These are phyloP conservation scores for Musa acuminata DNA, from an alignment of 176 grass and related monocot genomes.

Conservation along the genomic window DNA sequence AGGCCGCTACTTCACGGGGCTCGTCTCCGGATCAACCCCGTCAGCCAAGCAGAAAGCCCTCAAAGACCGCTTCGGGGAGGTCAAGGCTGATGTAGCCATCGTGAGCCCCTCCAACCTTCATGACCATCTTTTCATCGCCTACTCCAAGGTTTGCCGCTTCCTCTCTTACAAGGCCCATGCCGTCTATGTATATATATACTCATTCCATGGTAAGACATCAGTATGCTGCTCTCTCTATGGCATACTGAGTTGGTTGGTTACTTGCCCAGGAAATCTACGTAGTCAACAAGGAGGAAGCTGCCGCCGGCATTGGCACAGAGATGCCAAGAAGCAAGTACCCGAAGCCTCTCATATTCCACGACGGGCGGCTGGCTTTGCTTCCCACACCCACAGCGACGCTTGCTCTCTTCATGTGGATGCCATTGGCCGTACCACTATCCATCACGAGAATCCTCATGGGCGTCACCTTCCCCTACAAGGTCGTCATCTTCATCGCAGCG, in stretches of 20 bases:
- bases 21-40: conserved; percentile 15
- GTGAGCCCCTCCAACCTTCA: conserved; percentile 20
- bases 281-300: conserved; percentile 21
- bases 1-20: conserved; percentile 44
- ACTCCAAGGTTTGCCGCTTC: conserved; percentile 53
- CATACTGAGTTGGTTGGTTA: not conserved
- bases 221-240: not conserved
- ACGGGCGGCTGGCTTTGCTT: conserved; percentile 62
- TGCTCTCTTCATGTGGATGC: conserved; percentile 64
- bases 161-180: too few species aligned
- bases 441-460: conserved; percentile 25
- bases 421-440: conserved; percentile 35
- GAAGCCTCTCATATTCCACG: conserved; percentile 73
- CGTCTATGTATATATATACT: not conserved
- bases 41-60: conserved; percentile 20
- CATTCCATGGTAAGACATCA: not conserved
- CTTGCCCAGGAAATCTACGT: conserved; percentile 47
- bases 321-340: conserved; percentile 46
- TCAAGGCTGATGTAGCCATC: conserved; percentile 41
- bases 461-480: conserved; percentile 36
- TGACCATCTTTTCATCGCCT: conserved; percentile 29
- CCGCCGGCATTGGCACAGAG: conserved; percentile 21
- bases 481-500: conserved; percentile 37
- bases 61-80: conserved; percentile 19
- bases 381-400: conserved; percentile 47